Conservation (phyloP, 2,329 filamentous ascomycete genomes). For the Ilyonectria robusta region DNA sequence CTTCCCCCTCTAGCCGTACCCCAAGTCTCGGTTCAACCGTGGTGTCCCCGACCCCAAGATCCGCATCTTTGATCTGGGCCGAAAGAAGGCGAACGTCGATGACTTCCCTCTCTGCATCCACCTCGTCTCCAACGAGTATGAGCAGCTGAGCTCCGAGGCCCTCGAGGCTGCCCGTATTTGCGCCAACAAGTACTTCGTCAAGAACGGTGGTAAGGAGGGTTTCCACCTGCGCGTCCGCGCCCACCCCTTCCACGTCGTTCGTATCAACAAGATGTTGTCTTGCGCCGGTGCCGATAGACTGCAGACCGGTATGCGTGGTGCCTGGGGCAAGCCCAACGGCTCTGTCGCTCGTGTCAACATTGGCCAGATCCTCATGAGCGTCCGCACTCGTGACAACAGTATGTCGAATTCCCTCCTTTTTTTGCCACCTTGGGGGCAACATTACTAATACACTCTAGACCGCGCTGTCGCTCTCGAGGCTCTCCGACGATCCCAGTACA, state of each 20-base stretch:
- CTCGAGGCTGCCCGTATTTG: slow-evolving; percentile 99
- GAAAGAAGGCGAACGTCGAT: slow-evolving; percentile 98
- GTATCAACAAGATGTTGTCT: slow-evolving; percentile 99
- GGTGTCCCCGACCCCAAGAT: slow-evolving; percentile 91
- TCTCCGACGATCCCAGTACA: slow-evolving; percentile 99
- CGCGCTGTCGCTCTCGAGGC: slow-evolving; percentile 96
- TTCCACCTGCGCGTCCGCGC: slow-evolving; percentile 86
- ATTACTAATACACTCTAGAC: slow-evolving; percentile 67
- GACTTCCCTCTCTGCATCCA: slow-evolving; percentile 99
- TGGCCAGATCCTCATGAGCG: slow-evolving; percentile 97
- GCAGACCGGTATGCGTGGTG: slow-evolving; percentile 99
- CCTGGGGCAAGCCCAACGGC: slow-evolving; percentile 99
- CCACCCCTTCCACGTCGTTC: slow-evolving; percentile 99
- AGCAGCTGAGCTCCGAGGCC: slow-evolving; percentile 99
- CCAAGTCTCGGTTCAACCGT: slow-evolving; percentile 99
- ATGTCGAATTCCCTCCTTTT: slow-evolving; percentile 57
- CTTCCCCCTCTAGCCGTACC: slow-evolving; percentile 79
- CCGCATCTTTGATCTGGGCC: slow-evolving; percentile 98
- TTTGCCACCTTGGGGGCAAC: slow-evolving; percentile 27
- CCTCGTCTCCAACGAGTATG: slow-evolving; percentile 99
- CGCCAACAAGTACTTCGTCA: slow-evolving; percentile 97
- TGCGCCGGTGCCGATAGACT: slow-evolving; percentile 99
- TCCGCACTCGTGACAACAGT: slow-evolving; percentile 96
- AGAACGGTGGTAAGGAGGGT: slow-evolving; percentile 79
- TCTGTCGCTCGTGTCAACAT: slow-evolving; percentile 99